Evolutionary conservation across 108 stramenopile genomes (phyloP).

Genomic region (Heterococcus sp.): DNA sequence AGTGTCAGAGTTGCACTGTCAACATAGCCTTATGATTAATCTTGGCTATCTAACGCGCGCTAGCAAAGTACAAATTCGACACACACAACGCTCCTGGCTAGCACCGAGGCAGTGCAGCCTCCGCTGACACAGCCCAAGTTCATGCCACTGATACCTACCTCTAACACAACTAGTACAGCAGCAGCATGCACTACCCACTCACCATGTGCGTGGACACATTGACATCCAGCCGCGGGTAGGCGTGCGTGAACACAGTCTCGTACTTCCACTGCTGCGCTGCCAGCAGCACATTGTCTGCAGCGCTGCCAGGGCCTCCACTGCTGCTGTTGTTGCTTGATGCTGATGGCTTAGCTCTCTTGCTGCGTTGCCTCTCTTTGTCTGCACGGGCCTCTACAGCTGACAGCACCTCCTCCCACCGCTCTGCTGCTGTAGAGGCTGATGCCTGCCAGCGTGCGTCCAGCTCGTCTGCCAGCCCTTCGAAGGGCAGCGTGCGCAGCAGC

Average conservation of each 20-base stretch:
- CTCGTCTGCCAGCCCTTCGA: not conserved
- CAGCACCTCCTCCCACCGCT: not conserved
- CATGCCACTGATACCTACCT: too few relatives aligned
- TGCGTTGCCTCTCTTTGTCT: not conserved
- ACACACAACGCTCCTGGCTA: too few relatives aligned
- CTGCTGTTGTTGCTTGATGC: not conserved
- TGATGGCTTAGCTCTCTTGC: not conserved
- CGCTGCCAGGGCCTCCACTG: not conserved
- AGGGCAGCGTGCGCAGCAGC: not conserved
- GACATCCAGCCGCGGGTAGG: conserved; percentile 96
- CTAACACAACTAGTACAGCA: too few relatives aligned
- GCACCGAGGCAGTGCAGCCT: too few relatives aligned
- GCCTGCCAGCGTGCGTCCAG: not conserved
- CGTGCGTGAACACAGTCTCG: conserved; percentile 82
- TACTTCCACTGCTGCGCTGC: conserved; percentile 82
- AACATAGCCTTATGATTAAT: too few relatives aligned
- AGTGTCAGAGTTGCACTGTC: too few relatives aligned
- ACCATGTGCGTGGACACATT: conserved; percentile 92
- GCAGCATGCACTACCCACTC: not conserved
- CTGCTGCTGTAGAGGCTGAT: not conserved
- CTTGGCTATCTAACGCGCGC: too few relatives aligned
- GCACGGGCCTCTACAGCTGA: not conserved
- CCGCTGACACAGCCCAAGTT: too few relatives aligned
- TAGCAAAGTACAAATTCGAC: too few relatives aligned
- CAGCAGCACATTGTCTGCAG: not conserved